Evolutionary conservation across 1,284 basidiomycete genomes (phyloP), one percentile per base, ranked within the genome.

Genomic region (Sanguinoderma infundibulare): DNA sequence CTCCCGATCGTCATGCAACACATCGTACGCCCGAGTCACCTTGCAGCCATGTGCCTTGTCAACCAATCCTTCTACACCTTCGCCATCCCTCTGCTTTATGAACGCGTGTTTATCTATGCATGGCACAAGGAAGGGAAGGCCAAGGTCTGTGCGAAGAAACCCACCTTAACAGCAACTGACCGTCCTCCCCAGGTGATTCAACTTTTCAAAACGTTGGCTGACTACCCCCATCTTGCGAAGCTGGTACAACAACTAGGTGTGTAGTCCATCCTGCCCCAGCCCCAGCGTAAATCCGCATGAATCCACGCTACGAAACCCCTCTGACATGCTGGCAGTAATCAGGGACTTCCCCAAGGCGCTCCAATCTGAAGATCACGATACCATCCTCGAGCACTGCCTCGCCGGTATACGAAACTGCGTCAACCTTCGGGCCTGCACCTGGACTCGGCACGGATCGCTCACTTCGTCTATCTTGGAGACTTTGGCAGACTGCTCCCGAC

Each of bases 391-490:
- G 5, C 65, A 74, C 17, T 84, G 87, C 53, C 55, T 81, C 2
- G 68, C 63, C 42, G 89, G 83, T 0, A 73, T 92, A 15, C 69
- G 72, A 51, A 89, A 91, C 66, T 90, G 89, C 67, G 67, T 75
- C 35, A 85, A 85, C 63, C 79, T 92, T 10, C 75, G 67, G 36
- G 77, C 84, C 6, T 91, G 87, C 69, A 84, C 83, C 9, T 92
- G 90, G 90, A 92, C 90, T 6, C 82, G 90, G 42, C 87, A 92
- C 66, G 88, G 89, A 3, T 86, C 90, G 2, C 75, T 92, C 28
- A 85, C 78, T 40, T 82, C 84, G 2, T 74, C 77, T 1, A 81
- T 90, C 28, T 77, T 92, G 10, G 67, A 78, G 28, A 81, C 82
- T 17, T 74, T 92, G 6, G 73, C 75, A 5, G 53, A 67, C 17